These are phyloP conservation scores for Shiraia sp. DNA, from an alignment of 2,329 filamentous ascomycete species.

Conservation along the genomic window DNA sequence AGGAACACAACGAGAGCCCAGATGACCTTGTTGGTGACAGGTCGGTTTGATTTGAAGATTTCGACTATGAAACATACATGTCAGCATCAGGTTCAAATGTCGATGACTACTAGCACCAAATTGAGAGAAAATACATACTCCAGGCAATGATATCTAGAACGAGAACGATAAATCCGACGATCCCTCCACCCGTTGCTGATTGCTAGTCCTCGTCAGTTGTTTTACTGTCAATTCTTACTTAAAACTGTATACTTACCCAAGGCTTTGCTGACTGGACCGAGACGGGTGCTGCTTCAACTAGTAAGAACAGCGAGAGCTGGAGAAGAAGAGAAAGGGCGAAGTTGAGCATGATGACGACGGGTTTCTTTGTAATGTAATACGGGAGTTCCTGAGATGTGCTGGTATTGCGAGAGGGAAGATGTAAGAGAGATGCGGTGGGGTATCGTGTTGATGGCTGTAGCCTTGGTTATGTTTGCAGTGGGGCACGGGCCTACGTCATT, in stretches of 20 bases:
- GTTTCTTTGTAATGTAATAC: too few species aligned
- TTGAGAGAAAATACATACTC: conserved; percentile 52
- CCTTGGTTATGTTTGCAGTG: conserved; percentile 16
- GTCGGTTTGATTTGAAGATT: conserved; percentile 66
- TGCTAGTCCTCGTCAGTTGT: too few species aligned
- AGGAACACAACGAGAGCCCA: conserved; percentile 68
- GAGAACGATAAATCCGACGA: conserved; percentile 64
- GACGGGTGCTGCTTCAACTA: conserved; percentile 55
- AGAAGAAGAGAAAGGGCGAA: conserved; percentile 51
- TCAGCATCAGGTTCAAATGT: conserved; percentile 15
- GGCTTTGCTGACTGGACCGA: conserved; percentile 47
- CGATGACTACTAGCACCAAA: too few species aligned
- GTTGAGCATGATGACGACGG: conserved; percentile 35
- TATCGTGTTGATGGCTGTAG: conserved; percentile 7
- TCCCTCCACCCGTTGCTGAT: conserved; percentile 64
- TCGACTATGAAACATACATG: conserved; percentile 54
- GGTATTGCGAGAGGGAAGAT: not conserved
- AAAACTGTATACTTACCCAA: too few species aligned
- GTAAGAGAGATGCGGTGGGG: not conserved
- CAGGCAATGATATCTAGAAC: conserved; percentile 66
- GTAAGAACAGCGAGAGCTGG: conserved; percentile 57
- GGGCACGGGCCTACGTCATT: conserved; percentile 18
- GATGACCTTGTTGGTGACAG: conserved; percentile 60
- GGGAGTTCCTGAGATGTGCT: not conserved
- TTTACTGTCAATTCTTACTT: too few species aligned